Conservation (phyloP, 2,329 filamentous ascomycete species). For the Stachybotrys elegans region DNA sequence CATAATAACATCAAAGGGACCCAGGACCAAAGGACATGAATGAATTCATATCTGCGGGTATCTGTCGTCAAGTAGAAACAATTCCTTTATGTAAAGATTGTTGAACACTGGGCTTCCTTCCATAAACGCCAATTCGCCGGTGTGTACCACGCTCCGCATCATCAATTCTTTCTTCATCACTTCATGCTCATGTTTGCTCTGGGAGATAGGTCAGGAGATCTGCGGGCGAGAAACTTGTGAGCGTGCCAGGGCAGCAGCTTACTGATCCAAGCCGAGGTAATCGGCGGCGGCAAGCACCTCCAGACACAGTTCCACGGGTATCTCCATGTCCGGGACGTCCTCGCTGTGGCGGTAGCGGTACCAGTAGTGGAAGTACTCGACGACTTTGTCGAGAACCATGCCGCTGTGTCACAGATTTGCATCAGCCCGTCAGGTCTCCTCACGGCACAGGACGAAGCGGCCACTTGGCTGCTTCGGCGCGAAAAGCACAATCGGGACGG, state of each 20-base stretch:
- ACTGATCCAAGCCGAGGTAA: constrained; percentile 64
- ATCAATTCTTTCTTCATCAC: constrained; percentile 22
- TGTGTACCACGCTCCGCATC: too few species aligned
- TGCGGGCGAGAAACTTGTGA: neutral
- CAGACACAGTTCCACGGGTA: constrained; percentile 72
- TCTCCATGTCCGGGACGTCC: constrained; percentile 75
- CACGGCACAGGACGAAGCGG: constrained; percentile 2
- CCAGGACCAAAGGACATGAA: too few species aligned
- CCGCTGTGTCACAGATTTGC: constrained; percentile 46
- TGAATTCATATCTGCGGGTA: too few species aligned
- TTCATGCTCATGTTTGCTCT: constrained; percentile 34
- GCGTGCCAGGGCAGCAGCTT: constrained; percentile 19
- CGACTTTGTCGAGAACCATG: constrained; percentile 71
- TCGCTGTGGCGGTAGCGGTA: constrained; percentile 65
- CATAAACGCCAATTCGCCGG: constrained; percentile 1
- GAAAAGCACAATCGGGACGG: too few species aligned
- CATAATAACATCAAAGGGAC: too few species aligned
- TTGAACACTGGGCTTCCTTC: too few species aligned
- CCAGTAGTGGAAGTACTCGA: constrained; percentile 81
- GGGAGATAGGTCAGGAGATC: constrained; percentile 21
- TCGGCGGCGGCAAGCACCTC: constrained; percentile 75
- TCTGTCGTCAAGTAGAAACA: too few species aligned
- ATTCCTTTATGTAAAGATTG: too few species aligned
- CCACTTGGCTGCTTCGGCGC: too few species aligned
- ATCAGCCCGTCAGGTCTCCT: constrained; percentile 6